These are phyloP conservation scores for Neonectria coccinea DNA, from an alignment of 2,329 filamentous ascomycete species.

Conservation along the genomic window DNA sequence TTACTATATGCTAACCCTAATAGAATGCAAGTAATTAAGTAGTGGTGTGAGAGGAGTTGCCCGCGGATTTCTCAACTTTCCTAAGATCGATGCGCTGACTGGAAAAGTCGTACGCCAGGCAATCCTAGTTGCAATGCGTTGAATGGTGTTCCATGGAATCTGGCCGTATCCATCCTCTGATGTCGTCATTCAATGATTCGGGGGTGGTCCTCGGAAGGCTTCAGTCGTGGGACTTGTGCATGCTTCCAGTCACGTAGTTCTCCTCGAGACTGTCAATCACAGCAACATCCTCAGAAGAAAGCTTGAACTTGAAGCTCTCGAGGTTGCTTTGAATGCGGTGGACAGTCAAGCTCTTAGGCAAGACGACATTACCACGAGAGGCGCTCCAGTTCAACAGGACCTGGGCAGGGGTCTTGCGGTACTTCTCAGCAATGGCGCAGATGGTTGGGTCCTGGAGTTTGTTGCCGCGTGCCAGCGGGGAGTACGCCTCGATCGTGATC, in stretches of 20 bases:
- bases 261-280: conserved; percentile 74
- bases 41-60: conserved; percentile 21
- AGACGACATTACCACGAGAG: conserved; percentile 77
- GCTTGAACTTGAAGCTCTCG: conserved; percentile 70
- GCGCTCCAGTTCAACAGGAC: conserved; percentile 83
- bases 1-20: background rate
- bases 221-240: conserved; percentile 56
- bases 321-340: conserved; percentile 76
- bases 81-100: conserved; percentile 27
- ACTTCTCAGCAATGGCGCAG: conserved; percentile 72
- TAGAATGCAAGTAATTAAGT: conserved; percentile 4
- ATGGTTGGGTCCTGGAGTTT: conserved; percentile 70
- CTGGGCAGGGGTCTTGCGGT: conserved; percentile 78
- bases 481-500: conserved; percentile 71
- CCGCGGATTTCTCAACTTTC: conserved; percentile 20
- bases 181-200: conserved; percentile 25
- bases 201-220: conserved; percentile 20
- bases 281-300: conserved; percentile 70
- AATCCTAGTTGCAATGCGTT: conserved; percentile 29
- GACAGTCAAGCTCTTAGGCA: conserved; percentile 78
- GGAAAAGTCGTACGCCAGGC: conserved; percentile 20
- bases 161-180: conserved; percentile 4
- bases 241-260: conserved; percentile 73
- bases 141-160: conserved; percentile 3
- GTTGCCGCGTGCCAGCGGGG: conserved; percentile 52